Percentiles rank a stretch among this genome's conserved stretches.
phyloP scores from a whole-genome alignment of 805 yeast species.

The Tetrapisispora pingtungensis region DNA sequence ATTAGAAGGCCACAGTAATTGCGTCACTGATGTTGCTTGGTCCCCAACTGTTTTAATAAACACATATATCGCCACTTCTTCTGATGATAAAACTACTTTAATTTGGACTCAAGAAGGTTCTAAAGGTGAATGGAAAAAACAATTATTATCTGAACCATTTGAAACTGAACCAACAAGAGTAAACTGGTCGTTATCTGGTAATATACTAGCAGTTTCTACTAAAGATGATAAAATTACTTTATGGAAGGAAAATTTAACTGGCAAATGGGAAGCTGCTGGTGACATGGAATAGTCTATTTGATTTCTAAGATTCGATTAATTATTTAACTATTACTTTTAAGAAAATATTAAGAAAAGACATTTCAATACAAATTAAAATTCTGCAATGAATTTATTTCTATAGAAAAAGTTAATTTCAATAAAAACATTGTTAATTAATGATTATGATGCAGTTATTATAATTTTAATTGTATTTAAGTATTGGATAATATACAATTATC shows the following conservation, averaged over 20 bases:
- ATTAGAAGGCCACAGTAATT: constrained; percentile 79
- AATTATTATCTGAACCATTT: constrained; percentile 61
- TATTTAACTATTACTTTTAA: neutral
- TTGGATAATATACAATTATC: neutral
- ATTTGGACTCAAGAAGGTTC: constrained; percentile 76
- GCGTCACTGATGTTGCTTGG: constrained; percentile 97
- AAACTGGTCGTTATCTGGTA: constrained; percentile 88
- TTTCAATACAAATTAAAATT: neutral
- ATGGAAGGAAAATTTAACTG: constrained; percentile 86
- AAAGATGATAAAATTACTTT: constrained; percentile 88
- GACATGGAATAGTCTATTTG: constrained; percentile 41
- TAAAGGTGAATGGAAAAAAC: constrained; percentile 66
- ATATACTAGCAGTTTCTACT: constrained; percentile 81
- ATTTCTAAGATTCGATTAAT: neutral
- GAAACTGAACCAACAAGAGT: constrained; percentile 97
- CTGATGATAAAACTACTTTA: constrained; percentile 83
- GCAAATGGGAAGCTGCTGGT: constrained; percentile 91
- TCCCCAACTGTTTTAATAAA: constrained; percentile 76
- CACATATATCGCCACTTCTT: constrained; percentile 84
- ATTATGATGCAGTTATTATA: neutral
- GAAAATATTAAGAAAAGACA: neutral
- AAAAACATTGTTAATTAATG: neutral
- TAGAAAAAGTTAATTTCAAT: neutral
- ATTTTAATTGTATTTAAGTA: neutral
- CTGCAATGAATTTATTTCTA: too few relatives aligned